Evolutionary conservation across 306 rosid species (phyloP), one percentile per base, ranked within the genome.

Genomic region (Carpinus viminea): DNA sequence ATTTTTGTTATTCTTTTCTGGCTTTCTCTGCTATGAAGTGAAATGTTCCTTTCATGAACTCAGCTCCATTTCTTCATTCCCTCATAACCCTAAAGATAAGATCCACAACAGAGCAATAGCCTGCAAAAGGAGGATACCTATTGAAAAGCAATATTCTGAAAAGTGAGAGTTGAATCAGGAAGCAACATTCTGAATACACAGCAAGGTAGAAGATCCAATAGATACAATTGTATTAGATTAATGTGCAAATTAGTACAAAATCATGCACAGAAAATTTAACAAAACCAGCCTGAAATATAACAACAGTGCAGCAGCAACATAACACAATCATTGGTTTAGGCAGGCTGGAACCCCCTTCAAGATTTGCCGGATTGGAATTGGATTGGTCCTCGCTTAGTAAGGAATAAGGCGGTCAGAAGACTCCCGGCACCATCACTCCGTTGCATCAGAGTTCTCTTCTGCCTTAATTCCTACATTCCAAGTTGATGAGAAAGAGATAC

Each of bases 401-500:
- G 52, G 68, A 77, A 73, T 71, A 54, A 74, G 82, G 50, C 17
- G 41, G 74, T 76, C 55, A 78, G 75, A 80, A 74, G 69, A 50
- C 9, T 70, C 21, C 52, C 4, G 31, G 56, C 28, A 68, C 71
- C 79, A 51, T 90, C 82, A 88, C 51, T 83, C 82, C 24, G 74
- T 79, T 70, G 61, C 82, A 68, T 80, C 85, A 59, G 88, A 65
- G 68, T 72, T 83, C 59, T 80, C 86, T 38, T 76, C 89, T 60
- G 85, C 64, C 11, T 38, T 89, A 20, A 79, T 56, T 64, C 90
- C 97, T 87, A 90, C n/a, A 81, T 76, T 76, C 69, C 55, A 82
- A 78, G 90, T 70, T 71, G 41, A 76, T 31, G 17, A 70, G 51
- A 70, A 51, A 3, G 28, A 3, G 36, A 81, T 75, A 47, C 82